Evolutionary conservation across 1,139 yeast species (phyloP).

Genomic region (Meyerozyma guilliermondii): DNA sequence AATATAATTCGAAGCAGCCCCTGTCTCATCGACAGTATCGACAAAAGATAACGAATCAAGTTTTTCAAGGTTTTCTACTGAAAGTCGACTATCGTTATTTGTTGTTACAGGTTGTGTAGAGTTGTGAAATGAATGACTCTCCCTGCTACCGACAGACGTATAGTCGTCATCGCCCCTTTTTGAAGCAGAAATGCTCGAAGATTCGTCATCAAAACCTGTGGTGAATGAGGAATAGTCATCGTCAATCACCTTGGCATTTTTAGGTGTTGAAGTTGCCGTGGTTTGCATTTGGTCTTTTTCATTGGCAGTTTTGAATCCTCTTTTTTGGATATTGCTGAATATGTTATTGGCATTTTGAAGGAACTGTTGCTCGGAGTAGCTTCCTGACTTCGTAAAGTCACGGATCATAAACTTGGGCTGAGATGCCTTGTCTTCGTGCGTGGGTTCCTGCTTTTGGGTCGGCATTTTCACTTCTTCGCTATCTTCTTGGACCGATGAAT

Average conservation of each 20-base stretch:
- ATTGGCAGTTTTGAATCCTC: conserved; percentile 19
- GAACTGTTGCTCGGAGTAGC: conserved; percentile 34
- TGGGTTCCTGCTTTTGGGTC: neutral
- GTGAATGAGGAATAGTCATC: conserved; percentile 34
- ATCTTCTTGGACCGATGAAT: neutral
- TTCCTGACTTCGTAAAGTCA: conserved; percentile 26
- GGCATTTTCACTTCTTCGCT: neutral
- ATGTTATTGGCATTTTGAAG: conserved; percentile 35
- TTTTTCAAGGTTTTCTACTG: neutral
- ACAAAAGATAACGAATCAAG: neutral
- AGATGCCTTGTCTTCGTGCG: neutral
- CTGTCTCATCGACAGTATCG: neutral
- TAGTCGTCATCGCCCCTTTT: conserved; percentile 17
- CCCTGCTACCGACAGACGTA: conserved; percentile 18
- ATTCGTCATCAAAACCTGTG: conserved; percentile 26
- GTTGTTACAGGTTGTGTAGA: neutral
- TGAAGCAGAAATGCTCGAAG: conserved; percentile 13
- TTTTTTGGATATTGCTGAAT: conserved; percentile 34
- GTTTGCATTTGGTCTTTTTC: conserved; percentile 9
- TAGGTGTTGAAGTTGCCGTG: conserved; percentile 39
- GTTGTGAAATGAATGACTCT: neutral
- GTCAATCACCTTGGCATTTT: conserved; percentile 17
- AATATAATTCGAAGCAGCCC: neutral
- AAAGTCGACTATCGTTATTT: neutral
- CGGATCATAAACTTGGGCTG: conserved; percentile 18